Base-by-base conservation (phyloP, 257 asterid genomes). In the Phtheirospermum japonicum region DNA sequence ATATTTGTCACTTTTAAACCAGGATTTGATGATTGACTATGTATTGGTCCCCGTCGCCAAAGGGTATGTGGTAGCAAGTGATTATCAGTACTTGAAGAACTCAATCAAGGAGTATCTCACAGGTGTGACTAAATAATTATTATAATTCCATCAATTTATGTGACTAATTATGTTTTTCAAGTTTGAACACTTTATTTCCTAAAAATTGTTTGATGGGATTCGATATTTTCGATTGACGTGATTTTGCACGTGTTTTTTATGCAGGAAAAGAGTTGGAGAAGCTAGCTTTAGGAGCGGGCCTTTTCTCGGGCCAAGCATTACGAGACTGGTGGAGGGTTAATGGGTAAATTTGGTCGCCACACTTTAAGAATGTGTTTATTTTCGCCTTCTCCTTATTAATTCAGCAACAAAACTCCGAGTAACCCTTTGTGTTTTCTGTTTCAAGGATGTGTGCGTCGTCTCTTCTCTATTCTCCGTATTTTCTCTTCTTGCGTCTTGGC, bases 181-280 rank as follows among this genome's bases (percentile, higher is more conserved):
- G 13, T 40, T 8, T 40, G 4, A 40, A 3, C 2, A 0, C 2
- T 10, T 20, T 19, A 3, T 20, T 20, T 9, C 14, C 31, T 18
- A 9, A 50, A 50, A 6, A 36, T 36, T 36, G 1, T 36, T 6
- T 6, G 10, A 2, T 1, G 42, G 54, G 7, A 50, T 8, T 50
- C 13, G 14, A 50, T 0, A 10, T 11, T 9, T 5, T 48, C 54
- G 54, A 4, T 48, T 17, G 30, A 48, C 28, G 5, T 42, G 49
- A n/a, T 48, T 46, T 53, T 61, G 58, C 26, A 11, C 36, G 5
- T 56, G 42, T 51, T 55, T 5, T 36, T 32, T n/a, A 65, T 78
- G 76, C 84, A 91, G 96, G 98, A 67, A 52, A 74, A 13, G 97
- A 91, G 72, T 73, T 88, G 77, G 95, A 88, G 88, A 76, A 77